Evolutionary conservation across 106 monocot genomes (phyloP).

Genomic region (Apostasia ramifera): DNA sequence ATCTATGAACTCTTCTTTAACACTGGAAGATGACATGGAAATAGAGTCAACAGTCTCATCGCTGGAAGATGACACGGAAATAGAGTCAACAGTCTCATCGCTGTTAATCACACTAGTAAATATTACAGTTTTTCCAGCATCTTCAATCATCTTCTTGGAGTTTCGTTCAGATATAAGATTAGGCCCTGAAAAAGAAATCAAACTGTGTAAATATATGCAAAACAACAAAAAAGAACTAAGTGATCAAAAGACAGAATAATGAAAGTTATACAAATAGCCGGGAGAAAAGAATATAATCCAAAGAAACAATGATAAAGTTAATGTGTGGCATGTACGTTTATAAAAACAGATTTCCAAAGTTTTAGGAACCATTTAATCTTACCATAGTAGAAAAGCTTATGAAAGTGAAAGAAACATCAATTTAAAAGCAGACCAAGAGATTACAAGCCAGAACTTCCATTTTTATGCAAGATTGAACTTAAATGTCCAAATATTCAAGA

Average conservation of each 20-base stretch:
- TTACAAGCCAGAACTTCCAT: too few relatives aligned
- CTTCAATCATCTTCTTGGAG: background rate
- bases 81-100: background rate
- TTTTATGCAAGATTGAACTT: too few relatives aligned
- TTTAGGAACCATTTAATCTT: background rate
- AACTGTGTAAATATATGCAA: background rate
- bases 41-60: constrained; percentile 4
- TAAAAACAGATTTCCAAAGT: background rate
- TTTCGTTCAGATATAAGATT: constrained; percentile 3
- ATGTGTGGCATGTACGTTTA: background rate
- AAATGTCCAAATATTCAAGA: too few relatives aligned
- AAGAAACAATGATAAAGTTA: background rate
- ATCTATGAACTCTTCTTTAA: constrained; percentile 1
- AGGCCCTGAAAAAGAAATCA: constrained; percentile 12
- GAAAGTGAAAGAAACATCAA: background rate
- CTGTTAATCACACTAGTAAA: background rate
- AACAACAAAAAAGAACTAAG: background rate
- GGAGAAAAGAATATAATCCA: too few relatives aligned
- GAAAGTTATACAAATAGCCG: too few relatives aligned
- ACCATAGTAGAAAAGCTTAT: background rate
- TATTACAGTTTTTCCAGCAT: background rate
- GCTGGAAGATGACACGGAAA: constrained; percentile 5
- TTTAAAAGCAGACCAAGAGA: background rate
- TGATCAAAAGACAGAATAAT: background rate
- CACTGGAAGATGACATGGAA: constrained; percentile 2